Evolutionary conservation across 2,329 filamentous ascomycete genomes (phyloP).

Genomic region (Venturia asperata): DNA sequence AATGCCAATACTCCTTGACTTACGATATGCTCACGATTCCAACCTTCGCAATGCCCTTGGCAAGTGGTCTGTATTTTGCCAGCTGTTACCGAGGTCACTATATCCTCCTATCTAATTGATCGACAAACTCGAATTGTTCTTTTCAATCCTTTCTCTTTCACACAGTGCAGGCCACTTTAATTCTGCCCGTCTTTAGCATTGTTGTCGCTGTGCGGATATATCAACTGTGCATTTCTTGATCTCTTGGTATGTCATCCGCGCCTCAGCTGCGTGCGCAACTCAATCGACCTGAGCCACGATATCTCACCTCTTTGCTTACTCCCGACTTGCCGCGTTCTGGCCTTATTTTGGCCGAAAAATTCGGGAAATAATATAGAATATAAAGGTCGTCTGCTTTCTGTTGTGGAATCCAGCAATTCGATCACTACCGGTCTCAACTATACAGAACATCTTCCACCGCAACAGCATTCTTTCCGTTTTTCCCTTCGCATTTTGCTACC

Average conservation of each 20-base stretch:
- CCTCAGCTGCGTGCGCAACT: no score
- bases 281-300: constrained; percentile 12
- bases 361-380: not conserved
- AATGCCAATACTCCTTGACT: not conserved
- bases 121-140: not conserved
- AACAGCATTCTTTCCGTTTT: not conserved
- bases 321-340: not conserved
- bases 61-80: not conserved
- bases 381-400: not conserved
- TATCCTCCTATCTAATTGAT: not conserved
- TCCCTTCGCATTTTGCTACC: not conserved
- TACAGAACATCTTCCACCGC: not conserved
- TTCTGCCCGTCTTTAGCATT: not conserved
- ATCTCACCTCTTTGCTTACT: constrained; percentile 4
- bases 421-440: not conserved
- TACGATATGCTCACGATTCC: not conserved
- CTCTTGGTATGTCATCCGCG: not conserved
- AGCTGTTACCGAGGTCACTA: not conserved
- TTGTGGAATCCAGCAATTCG: not conserved
- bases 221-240: not conserved
- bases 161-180: not conserved
- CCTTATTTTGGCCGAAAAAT: not conserved
- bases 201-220: not conserved
- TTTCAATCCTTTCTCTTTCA: not conserved
- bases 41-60: constrained; percentile 4